Percentiles rank a stretch among this genome's conserved stretches.
Conservation (phyloP, 2,329 filamentous ascomycete species). For the Meredithiella fracta region DNA sequence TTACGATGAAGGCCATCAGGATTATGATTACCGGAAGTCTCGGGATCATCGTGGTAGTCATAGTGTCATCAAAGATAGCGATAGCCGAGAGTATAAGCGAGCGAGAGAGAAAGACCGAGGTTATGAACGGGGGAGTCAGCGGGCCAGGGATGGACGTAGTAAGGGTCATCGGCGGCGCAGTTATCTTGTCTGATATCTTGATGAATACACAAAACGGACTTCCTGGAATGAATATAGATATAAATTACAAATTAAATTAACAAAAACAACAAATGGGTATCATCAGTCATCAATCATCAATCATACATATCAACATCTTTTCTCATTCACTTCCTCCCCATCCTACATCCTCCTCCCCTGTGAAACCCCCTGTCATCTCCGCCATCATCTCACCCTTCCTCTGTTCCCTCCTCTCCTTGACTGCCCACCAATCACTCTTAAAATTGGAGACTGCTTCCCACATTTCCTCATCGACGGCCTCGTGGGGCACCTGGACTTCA, state of each 20-base stretch:
- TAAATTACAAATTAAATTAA: background rate
- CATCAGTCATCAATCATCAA: background rate
- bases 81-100: too few species aligned
- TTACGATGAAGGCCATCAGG: too few species aligned
- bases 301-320: background rate
- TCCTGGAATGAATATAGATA: background rate
- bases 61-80: too few species aligned
- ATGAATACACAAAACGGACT: too few species aligned
- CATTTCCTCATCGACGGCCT: constrained; percentile 40
- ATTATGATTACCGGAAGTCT: too few species aligned
- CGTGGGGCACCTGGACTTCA: constrained; percentile 38
- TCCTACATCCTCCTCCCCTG: background rate
- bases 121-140: too few species aligned
- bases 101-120: too few species aligned
- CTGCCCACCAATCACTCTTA: constrained; percentile 41
- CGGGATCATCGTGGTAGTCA: too few species aligned
- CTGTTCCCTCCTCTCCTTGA: constrained; percentile 28
- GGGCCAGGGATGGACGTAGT: too few species aligned
- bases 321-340: background rate
- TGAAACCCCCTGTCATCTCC: background rate
- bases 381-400: background rate
- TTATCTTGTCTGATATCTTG: too few species aligned
- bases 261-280: constrained; percentile 1
- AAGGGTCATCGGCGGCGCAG: too few species aligned
- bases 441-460: constrained; percentile 42